These are phyloP conservation scores for Atkinsonella hypoxylon DNA, from an alignment of 2,329 filamentous ascomycete genomes.

Conservation along the genomic window DNA sequence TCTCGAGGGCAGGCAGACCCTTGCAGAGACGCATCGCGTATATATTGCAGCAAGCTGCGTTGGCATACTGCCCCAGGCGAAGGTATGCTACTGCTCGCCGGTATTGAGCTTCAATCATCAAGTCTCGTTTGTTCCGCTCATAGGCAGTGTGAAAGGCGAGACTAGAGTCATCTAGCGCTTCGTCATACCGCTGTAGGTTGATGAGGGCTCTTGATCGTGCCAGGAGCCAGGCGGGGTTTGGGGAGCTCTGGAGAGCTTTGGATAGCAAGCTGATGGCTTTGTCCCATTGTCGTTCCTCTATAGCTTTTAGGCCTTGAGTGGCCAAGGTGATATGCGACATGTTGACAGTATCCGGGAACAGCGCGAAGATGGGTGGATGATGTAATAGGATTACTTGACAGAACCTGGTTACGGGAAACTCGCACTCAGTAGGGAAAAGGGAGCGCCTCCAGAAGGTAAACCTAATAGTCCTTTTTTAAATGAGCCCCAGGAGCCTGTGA, in stretches of 20 bases:
- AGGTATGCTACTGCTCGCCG: constrained; percentile 65
- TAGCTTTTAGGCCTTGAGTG: constrained; percentile 51
- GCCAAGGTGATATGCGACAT: constrained; percentile 43
- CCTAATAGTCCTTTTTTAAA: too few relatives aligned
- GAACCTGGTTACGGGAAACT: neutral
- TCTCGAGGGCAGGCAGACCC: constrained; percentile 19
- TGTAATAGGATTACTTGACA: neutral
- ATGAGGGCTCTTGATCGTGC: constrained; percentile 71
- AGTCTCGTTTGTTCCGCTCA: constrained; percentile 59
- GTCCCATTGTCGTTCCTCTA: constrained; percentile 50
- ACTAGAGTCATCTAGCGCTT: constrained; percentile 60
- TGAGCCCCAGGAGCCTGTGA: too few relatives aligned
- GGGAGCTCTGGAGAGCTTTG: constrained; percentile 50
- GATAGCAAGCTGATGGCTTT: constrained; percentile 59
- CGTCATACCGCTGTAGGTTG: constrained; percentile 45
- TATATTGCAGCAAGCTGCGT: constrained; percentile 60
- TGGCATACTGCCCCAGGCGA: constrained; percentile 57
- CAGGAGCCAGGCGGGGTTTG: constrained; percentile 67
- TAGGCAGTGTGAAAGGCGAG: constrained; percentile 48
- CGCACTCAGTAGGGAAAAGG: too few relatives aligned
- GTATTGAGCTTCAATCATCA: constrained; percentile 72
- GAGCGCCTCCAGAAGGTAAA: too few relatives aligned
- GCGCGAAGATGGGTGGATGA: neutral
- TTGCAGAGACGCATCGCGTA: constrained; percentile 36
- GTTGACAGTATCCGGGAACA: too few relatives aligned